phyloP scores from a whole-genome alignment of 352 stramenopile species.

The Peronospora destructor region DNA sequence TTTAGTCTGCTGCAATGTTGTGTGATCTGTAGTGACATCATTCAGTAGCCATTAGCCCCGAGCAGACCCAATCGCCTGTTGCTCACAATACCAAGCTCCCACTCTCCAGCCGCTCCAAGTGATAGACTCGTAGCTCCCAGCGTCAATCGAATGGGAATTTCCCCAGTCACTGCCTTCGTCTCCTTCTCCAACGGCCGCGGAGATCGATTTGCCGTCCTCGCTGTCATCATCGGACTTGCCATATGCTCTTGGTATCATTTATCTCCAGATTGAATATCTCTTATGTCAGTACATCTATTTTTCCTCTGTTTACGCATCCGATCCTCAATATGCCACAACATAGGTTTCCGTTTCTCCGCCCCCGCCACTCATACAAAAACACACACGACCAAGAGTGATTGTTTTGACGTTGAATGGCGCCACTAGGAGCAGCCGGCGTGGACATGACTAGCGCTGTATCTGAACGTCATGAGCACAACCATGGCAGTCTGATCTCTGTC shows the following conservation, averaged over 20 bases:
- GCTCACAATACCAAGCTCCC: conserved; percentile 48
- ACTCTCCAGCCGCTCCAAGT: conserved; percentile 39
- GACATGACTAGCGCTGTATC: conserved; percentile 21
- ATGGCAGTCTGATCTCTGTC: background rate
- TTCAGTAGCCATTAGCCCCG: background rate
- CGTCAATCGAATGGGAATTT: conserved; percentile 60
- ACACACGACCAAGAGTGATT: background rate
- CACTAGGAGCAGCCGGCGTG: conserved; percentile 22
- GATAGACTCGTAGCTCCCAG: conserved; percentile 47
- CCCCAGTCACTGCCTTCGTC: conserved; percentile 22
- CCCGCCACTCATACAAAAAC: conserved; percentile 22
- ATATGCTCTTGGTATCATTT: conserved; percentile 2
- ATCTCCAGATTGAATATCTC: background rate
- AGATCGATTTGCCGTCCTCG: conserved; percentile 2
- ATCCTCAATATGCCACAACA: conserved; percentile 7
- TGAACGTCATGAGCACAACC: background rate
- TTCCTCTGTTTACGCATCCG: conserved; percentile 5
- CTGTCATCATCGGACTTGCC: conserved; percentile 7
- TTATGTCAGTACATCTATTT: background rate
- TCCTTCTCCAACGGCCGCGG: conserved; percentile 8
- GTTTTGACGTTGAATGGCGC: conserved; percentile 12
- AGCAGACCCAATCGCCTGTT: background rate
- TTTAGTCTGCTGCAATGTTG: conserved; percentile 38
- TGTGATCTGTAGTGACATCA: conserved; percentile 31
- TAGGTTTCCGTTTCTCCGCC: conserved; percentile 2